Base-by-base conservation (phyloP, 805 yeast species). In the Dipodascus albidus region DNA sequence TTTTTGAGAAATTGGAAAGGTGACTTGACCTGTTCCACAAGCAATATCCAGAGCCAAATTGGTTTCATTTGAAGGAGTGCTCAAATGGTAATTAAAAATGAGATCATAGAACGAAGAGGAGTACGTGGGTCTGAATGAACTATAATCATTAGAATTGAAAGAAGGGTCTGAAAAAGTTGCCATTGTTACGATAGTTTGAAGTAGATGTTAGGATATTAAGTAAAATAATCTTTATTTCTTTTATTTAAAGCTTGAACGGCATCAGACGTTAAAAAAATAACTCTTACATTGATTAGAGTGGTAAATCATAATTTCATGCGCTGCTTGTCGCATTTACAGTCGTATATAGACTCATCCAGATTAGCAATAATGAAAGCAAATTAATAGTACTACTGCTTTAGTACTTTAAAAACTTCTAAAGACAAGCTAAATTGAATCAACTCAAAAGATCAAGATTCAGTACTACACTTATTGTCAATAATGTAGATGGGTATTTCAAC, bases 1-100 rank as follows among this genome's bases (percentile, higher is more conserved):
- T 50, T 69, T 64, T 1, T 67, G 58, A 2, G 74, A 59, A 38
- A 83, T 62, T 47, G 80, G 78, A 54, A 75, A 71, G 0, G 90
- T 76, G 1, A 83, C 91, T 56, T 80, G 80, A 0, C 95, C 95
- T 0, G 93, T 78, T 0, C 95, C 95, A 65, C 89, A 83, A 0
- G 93, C 95, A 2, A 83, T 68, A 67, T 88, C 96, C 11, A 86
- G 63, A 1, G 81, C 77, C n/a, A 71, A 55, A 1, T 63, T 52
- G 1, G 61, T 57, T 4, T 59, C 49, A 2, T 59, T 60, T n/a
- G 57, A 54, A 6, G 58, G 58, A 1, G 59, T 64, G 2, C 65
- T 67, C 15, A 63, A 62, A 62, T 78, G 81, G 61, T 74, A 81
- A 0, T 58, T 54, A 4, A 65, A 48, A 22, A 83, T 57, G 27